These are phyloP conservation scores for Fusarium sterilihyphosum DNA, from an alignment of 2,329 filamentous ascomycete species.

Conservation along the genomic window DNA sequence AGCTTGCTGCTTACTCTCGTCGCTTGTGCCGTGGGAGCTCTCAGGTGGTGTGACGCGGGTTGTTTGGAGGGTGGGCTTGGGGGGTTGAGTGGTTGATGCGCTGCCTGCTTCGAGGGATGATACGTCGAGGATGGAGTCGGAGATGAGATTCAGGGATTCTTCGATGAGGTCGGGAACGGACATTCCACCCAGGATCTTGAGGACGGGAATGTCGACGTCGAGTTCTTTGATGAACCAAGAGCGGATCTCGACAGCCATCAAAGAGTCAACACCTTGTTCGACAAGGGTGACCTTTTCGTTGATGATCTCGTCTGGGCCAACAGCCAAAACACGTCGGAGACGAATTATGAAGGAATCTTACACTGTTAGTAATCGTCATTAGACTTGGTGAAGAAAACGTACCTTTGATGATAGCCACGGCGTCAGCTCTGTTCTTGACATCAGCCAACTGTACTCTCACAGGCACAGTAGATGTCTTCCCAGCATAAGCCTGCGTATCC, in stretches of 20 bases:
- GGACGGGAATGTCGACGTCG: conserved; percentile 55
- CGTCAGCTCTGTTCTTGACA: background rate
- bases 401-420: background rate
- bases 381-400: too few species aligned
- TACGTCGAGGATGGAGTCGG: background rate
- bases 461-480: background rate
- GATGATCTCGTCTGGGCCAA: background rate
- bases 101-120: background rate
- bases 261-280: background rate
- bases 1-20: accelerated
- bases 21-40: background rate
- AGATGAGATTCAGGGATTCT: background rate
- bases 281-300: background rate
- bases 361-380: accelerated
- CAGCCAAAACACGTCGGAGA: background rate
- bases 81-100: accelerated
- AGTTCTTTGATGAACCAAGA: conserved; percentile 61
- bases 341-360: background rate
- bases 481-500: background rate
- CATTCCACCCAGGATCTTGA: conserved; percentile 47
- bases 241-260: conserved; percentile 46
- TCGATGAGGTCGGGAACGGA: background rate
- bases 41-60: background rate
- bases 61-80: background rate
- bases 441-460: background rate